phyloP scores from a whole-genome alignment of 1,139 yeast species.

The Geotrichum citri-aurantii region DNA sequence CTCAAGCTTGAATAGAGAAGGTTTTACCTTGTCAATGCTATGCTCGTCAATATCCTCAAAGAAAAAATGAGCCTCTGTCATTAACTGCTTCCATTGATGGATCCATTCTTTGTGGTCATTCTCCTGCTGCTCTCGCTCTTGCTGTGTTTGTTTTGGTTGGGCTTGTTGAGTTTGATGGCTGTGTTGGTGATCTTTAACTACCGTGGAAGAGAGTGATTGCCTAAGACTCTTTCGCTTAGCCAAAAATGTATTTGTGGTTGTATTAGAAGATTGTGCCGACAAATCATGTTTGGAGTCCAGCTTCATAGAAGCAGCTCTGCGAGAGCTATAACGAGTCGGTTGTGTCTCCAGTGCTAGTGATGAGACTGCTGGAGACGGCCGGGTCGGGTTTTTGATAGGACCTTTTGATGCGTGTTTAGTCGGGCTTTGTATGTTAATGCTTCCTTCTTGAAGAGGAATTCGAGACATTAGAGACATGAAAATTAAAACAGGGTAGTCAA shows the following conservation, averaged over 20 bases:
- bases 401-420: slow-evolving; percentile 3
- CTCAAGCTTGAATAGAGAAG: slow-evolving; percentile 33
- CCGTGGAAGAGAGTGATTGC: slow-evolving; percentile 1
- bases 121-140: slow-evolving; percentile 2
- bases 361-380: neutral
- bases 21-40: slow-evolving; percentile 48
- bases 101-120: slow-evolving; percentile 52
- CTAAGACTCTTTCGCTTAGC: slow-evolving; percentile 7
- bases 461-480: slow-evolving; percentile 12
- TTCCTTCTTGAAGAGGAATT: slow-evolving; percentile 13
- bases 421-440: slow-evolving; percentile 10
- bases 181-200: neutral
- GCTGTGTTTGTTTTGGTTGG: slow-evolving; percentile 1
- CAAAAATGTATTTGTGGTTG: neutral
- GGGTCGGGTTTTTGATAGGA: neutral
- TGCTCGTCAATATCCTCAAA: slow-evolving; percentile 64
- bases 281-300: neutral
- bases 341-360: slow-evolving; percentile 15
- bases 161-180: slow-evolving; percentile 6
- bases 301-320: slow-evolving; percentile 7
- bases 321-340: slow-evolving; percentile 6
- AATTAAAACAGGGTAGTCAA: neutral
- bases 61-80: slow-evolving; percentile 68
- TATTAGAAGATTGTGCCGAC: neutral
- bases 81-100: slow-evolving; percentile 69